Evolutionary conservation across 768 basidiomycete species (phyloP), one percentile per base, ranked within the genome.

Genomic region (Agaricus subrufescens): DNA sequence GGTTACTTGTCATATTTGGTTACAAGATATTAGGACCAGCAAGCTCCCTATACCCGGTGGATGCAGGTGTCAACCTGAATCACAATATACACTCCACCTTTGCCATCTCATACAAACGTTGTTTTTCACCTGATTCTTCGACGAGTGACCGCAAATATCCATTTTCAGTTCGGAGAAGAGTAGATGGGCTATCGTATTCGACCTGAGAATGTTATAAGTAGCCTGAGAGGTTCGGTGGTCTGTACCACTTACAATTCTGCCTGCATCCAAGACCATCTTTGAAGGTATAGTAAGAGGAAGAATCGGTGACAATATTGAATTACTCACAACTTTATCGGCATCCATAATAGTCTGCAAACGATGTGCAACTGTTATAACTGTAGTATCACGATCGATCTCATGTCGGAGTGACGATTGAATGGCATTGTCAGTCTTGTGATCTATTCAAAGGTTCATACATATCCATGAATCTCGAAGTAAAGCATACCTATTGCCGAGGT

Each of bases 371-470:
- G 39, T 43, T n/a, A 54, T 34, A 27, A 58, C 49, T 12, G 42
- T 61, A 23, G 60, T 55, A 39, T 57, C 59, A 6, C 52, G 31
- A 19, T 51, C 59, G 5, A 60, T 40, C 62, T 85, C 83, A 54
- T 78, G 73, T n/a, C 85, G 75, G 54, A 89, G 81, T 1, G 86
- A 83, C 27, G 77, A 71, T 62, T 89, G 87, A 51, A 88, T 86
- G 63, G 84, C 79, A 2, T 79, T 70, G 60, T 87, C 86, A n/a
- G 86, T 86, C 52, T 75, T 73, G 58, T 78, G 76, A 64, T 84
- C 82, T 70, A 26, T 25, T 56, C 19, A 39, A 27, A 30, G 9
- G 53, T 29, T 38, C n/a, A 19, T 52, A 37, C 45, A 59, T 81
- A 15, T 38, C 27, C 40, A 47, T n/a, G 2, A 14, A 42, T 15